Evolutionary conservation across 2,329 filamentous ascomycete genomes (phyloP).

Genomic region (Lachnellula cervina): DNA sequence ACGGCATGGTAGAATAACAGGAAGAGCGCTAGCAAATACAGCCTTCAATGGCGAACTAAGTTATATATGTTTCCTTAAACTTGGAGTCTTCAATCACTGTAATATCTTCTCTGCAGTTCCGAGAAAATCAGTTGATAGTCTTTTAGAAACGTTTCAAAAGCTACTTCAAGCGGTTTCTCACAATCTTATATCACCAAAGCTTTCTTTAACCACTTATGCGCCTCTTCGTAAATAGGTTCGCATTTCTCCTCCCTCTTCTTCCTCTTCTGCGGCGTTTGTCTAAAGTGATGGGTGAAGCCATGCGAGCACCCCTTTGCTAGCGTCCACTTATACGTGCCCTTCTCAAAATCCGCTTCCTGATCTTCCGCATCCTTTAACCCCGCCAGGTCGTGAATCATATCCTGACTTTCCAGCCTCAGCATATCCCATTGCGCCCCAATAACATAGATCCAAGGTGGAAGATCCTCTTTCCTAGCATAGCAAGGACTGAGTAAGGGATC

Average conservation of each 20-base stretch:
- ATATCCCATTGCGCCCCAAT: constrained; percentile 23
- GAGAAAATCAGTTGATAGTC: no score
- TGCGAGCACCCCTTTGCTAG: constrained; percentile 4
- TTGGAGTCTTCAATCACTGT: no score
- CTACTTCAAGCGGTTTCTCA: no score
- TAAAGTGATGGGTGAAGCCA: constrained; percentile 3
- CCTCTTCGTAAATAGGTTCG: neutral
- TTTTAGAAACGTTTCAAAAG: no score
- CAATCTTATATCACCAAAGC: neutral
- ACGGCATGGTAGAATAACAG: no score
- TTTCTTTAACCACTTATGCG: constrained; percentile 1
- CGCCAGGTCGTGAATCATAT: constrained; percentile 5
- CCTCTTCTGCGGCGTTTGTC: neutral
- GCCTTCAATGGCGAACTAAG: no score
- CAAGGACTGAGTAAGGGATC: constrained; percentile 19
- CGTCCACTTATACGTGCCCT: constrained; percentile 8
- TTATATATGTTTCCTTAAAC: no score
- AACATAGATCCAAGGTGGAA: constrained; percentile 22
- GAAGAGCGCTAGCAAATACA: no score
- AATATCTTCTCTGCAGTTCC: no score
- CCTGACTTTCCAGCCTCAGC: constrained; percentile 11
- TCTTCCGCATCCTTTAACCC: constrained; percentile 1
- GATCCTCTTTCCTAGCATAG: constrained; percentile 17
- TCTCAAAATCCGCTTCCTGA: constrained; percentile 2
- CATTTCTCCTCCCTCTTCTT: neutral